phyloP scores from a whole-genome alignment of 768 basidiomycete species.

The Boletus sp. region DNA sequence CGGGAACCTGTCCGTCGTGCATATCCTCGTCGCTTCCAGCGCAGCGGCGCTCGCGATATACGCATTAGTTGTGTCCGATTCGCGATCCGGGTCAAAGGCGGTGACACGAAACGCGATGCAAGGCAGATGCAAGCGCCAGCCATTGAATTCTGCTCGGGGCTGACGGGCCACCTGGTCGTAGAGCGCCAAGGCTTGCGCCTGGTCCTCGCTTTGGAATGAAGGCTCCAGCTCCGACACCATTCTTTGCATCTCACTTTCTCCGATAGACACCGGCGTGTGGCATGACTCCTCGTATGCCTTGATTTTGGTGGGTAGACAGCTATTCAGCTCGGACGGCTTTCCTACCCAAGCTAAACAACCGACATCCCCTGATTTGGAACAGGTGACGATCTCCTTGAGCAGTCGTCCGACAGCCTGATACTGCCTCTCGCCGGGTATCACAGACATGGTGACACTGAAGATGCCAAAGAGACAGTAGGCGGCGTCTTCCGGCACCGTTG shows the following conservation, averaged over 20 bases:
- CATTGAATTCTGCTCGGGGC: background rate
- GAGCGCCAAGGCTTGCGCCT: background rate
- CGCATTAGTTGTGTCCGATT: background rate
- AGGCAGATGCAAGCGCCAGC: background rate
- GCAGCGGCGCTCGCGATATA: background rate
- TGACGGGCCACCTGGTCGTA: background rate
- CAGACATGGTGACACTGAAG: background rate
- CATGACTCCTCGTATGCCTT: background rate
- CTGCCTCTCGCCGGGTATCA: constrained; percentile 1
- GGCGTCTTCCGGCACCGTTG: background rate
- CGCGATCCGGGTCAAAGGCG: background rate
- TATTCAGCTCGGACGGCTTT: background rate
- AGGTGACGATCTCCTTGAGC: constrained; percentile 1
- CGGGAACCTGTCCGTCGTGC: background rate
- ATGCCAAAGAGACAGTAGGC: constrained; percentile 9
- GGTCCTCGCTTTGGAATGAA: background rate
- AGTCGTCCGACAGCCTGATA: constrained; percentile 4
- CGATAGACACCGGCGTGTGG: background rate
- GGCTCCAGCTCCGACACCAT: background rate
- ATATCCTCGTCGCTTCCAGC: background rate
- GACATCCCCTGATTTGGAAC: constrained; percentile 6
- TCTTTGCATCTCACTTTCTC: background rate
- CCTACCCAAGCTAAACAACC: constrained; percentile 3
- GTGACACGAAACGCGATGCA: constrained; percentile 1
- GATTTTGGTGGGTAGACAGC: background rate